Evolutionary conservation across 179 eudicot species (phyloP), one percentile per base, ranked within the genome.

Genomic region (Pouteria campechiana): DNA sequence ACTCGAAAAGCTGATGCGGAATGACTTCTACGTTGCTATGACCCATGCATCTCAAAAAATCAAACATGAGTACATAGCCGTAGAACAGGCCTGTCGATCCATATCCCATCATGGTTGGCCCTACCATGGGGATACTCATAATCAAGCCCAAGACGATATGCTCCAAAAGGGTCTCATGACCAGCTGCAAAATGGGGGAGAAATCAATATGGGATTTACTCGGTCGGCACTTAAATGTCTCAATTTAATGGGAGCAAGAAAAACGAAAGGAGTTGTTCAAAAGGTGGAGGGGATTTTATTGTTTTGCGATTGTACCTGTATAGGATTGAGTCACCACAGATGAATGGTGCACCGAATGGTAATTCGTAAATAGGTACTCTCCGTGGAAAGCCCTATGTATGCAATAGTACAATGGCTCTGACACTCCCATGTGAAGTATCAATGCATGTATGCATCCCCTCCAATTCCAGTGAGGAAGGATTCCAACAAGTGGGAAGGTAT

Each of bases 31-130:
- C 70, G 32, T 89, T 89, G 66, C 58, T 53, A 29, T 78, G 81
- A 17, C 93, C 95, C 70, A 89, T 35, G 41, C 93, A 81, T 75
- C 85, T 79, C 25, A 89, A 63, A 48, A 76, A 81, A 78, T 89
- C 97, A 44, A 89, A 89, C 12, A 48, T 61, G 69, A 85, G 60
- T 38, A 81, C 12, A 46, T 90, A 74, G 37, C 59, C 42, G 44
- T 81, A 90, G 59, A 81, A 46, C 79, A 86, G 48, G 61, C 67
- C 49, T 36, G 73, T 45, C 7, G 93, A 81, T 13, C 95, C 95
- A 46, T 59, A 57, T 37, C 95, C 94, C 17, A 79, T 10, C 3
- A 74, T 38, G 28, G 29, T 32, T 41, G 84, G 65, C 32, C 78
- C 98, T 24, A 76, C 1, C 0, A 65, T 21, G 5, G 98, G 98